Base-by-base conservation (phyloP, 768 basidiomycete species). In the Boletus reticuloceps region DNA sequence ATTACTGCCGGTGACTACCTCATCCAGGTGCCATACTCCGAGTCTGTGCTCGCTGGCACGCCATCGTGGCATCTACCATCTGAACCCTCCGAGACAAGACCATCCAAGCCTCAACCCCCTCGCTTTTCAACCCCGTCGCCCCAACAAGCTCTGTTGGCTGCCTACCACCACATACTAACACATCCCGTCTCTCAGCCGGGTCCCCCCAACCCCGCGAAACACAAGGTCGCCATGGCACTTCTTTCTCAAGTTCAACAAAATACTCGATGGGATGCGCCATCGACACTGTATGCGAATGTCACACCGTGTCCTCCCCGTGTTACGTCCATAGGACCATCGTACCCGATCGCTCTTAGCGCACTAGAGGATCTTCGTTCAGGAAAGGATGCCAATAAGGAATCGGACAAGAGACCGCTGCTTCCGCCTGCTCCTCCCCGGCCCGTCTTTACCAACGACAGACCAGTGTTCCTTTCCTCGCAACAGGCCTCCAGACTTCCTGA, bases 161-260 rank as follows among this genome's bases (percentile, higher is more conserved):
- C 86, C 6, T 91, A 89, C 64, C 90, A 89, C 58, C 85, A 91
- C 60, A 85, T 90, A 56, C 78, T 90, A 47, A 89, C 85, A 0
- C 83, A 90, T 60, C 85, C 86, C 1, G 80, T 85, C 0, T 73
- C 82, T 0, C 66, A 78, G 50, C 73, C 77, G 0, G 74, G 75
- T 6, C 62, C 80, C 11, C 72, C 82, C 4, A 88, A 82, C 50
- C 83, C 84, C 31, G 72, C 82, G 6, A 80, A 86, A 42, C 89
- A 91, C 72, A 84, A 83, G 64, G 84, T 91, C n/a, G 84, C 87
- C 5, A 83, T 91, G 80, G 78, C 85, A 0, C 73, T 91, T 10
- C 77, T 91, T 36, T 67, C 76, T 1, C 80, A 85, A 50, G 73
- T 81, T 4, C 82, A 89, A 66, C 68, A 71, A 20, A 72, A 73